phyloP scores from a whole-genome alignment of 495 filamentous ascomycete genomes.

The Daldinia bambusicola region DNA sequence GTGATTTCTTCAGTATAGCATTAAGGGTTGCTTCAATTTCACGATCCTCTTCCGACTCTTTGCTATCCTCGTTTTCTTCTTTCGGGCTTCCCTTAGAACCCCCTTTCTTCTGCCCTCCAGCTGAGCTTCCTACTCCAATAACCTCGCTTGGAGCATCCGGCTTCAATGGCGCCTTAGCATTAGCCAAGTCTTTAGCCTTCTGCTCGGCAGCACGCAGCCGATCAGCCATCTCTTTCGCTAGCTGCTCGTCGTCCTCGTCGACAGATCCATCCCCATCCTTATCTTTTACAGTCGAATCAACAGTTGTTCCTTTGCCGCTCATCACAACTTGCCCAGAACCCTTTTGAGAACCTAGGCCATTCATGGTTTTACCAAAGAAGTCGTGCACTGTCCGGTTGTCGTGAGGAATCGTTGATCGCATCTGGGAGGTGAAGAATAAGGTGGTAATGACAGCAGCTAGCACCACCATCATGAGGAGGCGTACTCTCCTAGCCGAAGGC shows the following conservation, averaged over 20 bases:
- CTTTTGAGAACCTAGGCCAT: slow-evolving; percentile 56
- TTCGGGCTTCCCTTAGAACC: slow-evolving; percentile 38
- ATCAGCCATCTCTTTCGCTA: slow-evolving; percentile 57
- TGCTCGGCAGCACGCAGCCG: slow-evolving; percentile 61
- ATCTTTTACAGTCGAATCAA: slow-evolving; percentile 49
- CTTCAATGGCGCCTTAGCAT: slow-evolving; percentile 63
- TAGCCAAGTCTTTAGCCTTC: slow-evolving; percentile 65
- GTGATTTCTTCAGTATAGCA: slow-evolving; percentile 79
- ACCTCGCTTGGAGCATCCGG: slow-evolving; percentile 59
- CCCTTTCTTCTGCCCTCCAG: slow-evolving; percentile 70
- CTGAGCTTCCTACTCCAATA: slow-evolving; percentile 64
- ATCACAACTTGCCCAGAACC: slow-evolving; percentile 49
- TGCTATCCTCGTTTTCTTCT: slow-evolving; percentile 52
- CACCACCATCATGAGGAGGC: slow-evolving; percentile 66
- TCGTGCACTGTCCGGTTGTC: slow-evolving; percentile 55
- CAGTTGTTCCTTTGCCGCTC: slow-evolving; percentile 46
- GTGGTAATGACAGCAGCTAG: slow-evolving; percentile 66
- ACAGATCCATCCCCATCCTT: slow-evolving; percentile 57
- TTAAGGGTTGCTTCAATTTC: slow-evolving; percentile 72
- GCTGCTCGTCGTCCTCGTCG: slow-evolving; percentile 56
- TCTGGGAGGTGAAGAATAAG: slow-evolving; percentile 68
- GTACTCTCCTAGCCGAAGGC: slow-evolving; percentile 76
- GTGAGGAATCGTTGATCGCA: slow-evolving; percentile 49
- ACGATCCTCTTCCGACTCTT: slow-evolving; percentile 66
- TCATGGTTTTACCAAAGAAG: slow-evolving; percentile 67